These are phyloP conservation scores for Sporisorium graminicola DNA, from an alignment of 1,284 basidiomycete genomes.

Conservation along the genomic window DNA sequence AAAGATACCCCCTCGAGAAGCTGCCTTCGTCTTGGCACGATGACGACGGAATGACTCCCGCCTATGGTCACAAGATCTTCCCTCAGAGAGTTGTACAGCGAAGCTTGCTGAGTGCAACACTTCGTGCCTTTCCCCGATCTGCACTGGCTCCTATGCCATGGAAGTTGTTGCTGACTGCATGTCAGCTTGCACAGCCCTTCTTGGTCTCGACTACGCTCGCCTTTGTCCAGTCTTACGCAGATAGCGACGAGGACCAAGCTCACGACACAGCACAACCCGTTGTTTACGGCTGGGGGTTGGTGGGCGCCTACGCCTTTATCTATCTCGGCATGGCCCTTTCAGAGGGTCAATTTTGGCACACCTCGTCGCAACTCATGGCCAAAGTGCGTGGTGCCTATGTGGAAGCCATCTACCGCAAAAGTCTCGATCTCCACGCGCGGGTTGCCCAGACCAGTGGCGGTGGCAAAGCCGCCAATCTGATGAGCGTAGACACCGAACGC, in stretches of 20 bases:
- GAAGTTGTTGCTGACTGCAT: constrained; percentile 40
- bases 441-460: constrained; percentile 55
- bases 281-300: constrained; percentile 59
- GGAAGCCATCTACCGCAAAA: constrained; percentile 58
- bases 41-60: not conserved
- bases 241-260: constrained; percentile 5
- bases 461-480: constrained; percentile 55
- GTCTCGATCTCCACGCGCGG: constrained; percentile 51
- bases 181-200: constrained; percentile 51
- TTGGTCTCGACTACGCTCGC: constrained; percentile 53
- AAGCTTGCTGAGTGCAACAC: constrained; percentile 34
- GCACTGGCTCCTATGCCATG: constrained; percentile 53
- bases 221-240: constrained; percentile 50
- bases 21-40: constrained; percentile 1
- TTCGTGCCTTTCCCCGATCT: constrained; percentile 41
- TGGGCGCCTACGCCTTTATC: constrained; percentile 59
- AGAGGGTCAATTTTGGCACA: constrained; percentile 47
- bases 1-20: constrained; percentile 25
- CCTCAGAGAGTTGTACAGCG: constrained; percentile 14
- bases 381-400: constrained; percentile 56
- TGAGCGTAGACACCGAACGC: constrained; percentile 62
- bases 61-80: constrained; percentile 9
- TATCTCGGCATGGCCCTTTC: constrained; percentile 46
- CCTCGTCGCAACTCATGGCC: constrained; percentile 41
- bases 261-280: constrained; percentile 32